Evolutionary conservation across 495 filamentous ascomycete species (phyloP), one percentile per base, ranked within the genome.

Genomic region (Parachaetomium inaequale): DNA sequence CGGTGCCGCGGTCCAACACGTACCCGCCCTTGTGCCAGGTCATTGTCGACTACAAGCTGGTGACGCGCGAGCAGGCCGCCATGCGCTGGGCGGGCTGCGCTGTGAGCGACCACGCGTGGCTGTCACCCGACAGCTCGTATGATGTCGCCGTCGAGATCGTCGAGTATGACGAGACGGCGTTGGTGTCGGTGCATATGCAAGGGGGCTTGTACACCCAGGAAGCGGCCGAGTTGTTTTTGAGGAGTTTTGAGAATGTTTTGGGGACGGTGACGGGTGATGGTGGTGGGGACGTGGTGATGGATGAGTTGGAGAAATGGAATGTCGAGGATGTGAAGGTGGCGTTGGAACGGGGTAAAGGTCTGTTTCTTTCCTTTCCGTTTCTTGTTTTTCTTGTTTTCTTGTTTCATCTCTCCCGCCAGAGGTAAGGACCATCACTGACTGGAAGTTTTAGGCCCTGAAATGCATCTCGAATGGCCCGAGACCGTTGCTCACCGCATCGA

Each of bases 21-120:
- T 51, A 67, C 52, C 68, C 31, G 4, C 74, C 78, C 0, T 7
- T 80, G 0, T 78, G 75, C 64, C 78, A 80, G 61, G 58, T 43
- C 7, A 70, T 76, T 28, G 12, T 77, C 15, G 63, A 80, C 61
- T 80, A 78, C 62, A 32, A 32, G 31, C 38, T 58, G n/a, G 23
- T 31, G 38, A 28, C 12, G 0, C 73, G 73, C 32, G 50, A 23
- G 1, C 43, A 68, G 4, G 26, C 63, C 3, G 51, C 62, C 4
- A 58, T 66, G 2, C 65, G 61, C 11, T n/a, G 57, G 21, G 64
- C n/a, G 0, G 36, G 60, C 1, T 63, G 70, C 14, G 47, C 45
- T 1, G 69, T 65, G 12, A 52, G 72, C 2, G 56, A 61, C 19
- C 62, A 74, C 32, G 72, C 70, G 6, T 63, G 64, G 2, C 46